Conservation (phyloP, 1,284 basidiomycete genomes). For the Phylloboletellus chloephorus region DNA sequence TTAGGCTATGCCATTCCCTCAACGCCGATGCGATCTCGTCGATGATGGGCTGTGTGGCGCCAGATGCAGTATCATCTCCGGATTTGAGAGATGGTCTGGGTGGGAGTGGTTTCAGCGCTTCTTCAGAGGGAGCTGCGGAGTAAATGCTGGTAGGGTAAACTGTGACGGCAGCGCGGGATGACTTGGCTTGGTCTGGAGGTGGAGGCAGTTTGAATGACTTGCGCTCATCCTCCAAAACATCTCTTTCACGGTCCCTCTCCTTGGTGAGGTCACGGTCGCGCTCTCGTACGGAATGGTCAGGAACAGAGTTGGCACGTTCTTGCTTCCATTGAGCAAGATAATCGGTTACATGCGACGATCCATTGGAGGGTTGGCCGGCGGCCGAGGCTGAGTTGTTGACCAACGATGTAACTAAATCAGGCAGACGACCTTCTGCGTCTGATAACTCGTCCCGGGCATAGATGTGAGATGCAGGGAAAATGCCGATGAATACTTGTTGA, state of each 20-base stretch:
- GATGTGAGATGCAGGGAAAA: slow-evolving; percentile 91
- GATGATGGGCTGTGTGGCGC: slow-evolving; percentile 81
- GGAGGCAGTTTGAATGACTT: slow-evolving; percentile 68
- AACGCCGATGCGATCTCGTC: slow-evolving; percentile 97
- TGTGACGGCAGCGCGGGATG: slow-evolving; percentile 61
- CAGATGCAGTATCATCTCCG: slow-evolving; percentile 85
- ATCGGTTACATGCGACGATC: slow-evolving; percentile 35
- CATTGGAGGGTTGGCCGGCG: slow-evolving; percentile 32
- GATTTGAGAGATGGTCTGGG: slow-evolving; percentile 91
- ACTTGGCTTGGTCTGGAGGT: slow-evolving; percentile 66
- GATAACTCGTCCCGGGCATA: slow-evolving; percentile 84
- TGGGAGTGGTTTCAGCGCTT: slow-evolving; percentile 72
- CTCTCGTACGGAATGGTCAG: slow-evolving; percentile 35
- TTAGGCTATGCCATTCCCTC: slow-evolving; percentile 90
- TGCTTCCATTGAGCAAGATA: slow-evolving; percentile 41
- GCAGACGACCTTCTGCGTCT: slow-evolving; percentile 83
- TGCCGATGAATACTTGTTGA: slow-evolving; percentile 90
- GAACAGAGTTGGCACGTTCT: slow-evolving; percentile 42
- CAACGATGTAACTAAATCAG: slow-evolving; percentile 54
- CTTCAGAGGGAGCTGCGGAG: slow-evolving; percentile 61
- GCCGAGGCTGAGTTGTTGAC: slow-evolving; percentile 35
- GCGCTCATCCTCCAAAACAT: slow-evolving; percentile 36
- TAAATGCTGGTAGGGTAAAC: slow-evolving; percentile 66
- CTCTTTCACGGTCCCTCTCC: slow-evolving; percentile 61
- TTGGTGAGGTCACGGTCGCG: slow-evolving; percentile 54